These are phyloP conservation scores for Euptelea pleiosperma DNA, from an alignment of 164 flowering plant genomes.

Conservation along the genomic window DNA sequence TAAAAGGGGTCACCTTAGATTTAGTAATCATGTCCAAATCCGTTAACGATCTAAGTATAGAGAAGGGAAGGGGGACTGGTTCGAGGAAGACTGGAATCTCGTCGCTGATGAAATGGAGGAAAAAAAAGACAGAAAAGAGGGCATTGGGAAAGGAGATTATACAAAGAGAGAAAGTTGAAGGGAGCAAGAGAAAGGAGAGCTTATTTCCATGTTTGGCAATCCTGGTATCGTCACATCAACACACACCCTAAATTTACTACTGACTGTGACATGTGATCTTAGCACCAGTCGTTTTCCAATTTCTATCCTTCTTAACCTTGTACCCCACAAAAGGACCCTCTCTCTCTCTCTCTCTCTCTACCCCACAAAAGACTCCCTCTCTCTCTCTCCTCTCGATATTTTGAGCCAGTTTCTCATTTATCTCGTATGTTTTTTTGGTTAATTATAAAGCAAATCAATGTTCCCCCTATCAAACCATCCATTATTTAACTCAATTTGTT, in stretches of 20 bases:
- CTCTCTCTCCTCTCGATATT: too few relatives aligned
- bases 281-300: slow-evolving; percentile 37
- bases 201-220: slow-evolving; percentile 31
- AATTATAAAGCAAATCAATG: too few relatives aligned
- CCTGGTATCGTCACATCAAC: slow-evolving; percentile 53
- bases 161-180: slow-evolving; percentile 37
- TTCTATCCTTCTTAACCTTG: slow-evolving; percentile 17
- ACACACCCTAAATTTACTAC: slow-evolving; percentile 7
- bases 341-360: slow-evolving; percentile 10
- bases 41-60: slow-evolving; percentile 28
- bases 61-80: slow-evolving; percentile 8
- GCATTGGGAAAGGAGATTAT: slow-evolving; percentile 24
- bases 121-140: not conserved
- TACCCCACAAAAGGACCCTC: not conserved
- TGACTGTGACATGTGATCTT: slow-evolving; percentile 35
- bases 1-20: slow-evolving; percentile 15
- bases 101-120: too few relatives aligned
- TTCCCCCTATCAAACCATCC: too few relatives aligned
- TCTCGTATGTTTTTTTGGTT: too few relatives aligned
- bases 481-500: too few relatives aligned
- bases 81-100: too few relatives aligned
- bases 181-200: slow-evolving; percentile 23
- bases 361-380: too few relatives aligned
- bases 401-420: too few relatives aligned
- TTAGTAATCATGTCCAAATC: slow-evolving; percentile 32